These are phyloP conservation scores for Drechslerella coelobrocha DNA, from an alignment of 2,329 filamentous ascomycete species.

Conservation along the genomic window DNA sequence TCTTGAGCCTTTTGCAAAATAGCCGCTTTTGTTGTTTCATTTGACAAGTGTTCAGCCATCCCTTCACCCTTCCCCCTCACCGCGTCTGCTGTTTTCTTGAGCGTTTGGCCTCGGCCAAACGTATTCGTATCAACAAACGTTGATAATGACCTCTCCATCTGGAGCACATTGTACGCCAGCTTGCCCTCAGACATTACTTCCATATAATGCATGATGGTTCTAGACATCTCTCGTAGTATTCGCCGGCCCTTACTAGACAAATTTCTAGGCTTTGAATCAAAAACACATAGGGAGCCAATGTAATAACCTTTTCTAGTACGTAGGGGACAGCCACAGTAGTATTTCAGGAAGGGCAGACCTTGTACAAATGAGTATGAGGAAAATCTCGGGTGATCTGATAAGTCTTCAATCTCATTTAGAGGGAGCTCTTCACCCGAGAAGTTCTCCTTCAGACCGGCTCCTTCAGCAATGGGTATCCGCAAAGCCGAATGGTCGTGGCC, in stretches of 20 bases:
- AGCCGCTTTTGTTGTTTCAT: too few relatives aligned
- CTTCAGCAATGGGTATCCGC: conserved; percentile 52
- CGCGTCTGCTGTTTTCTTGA: conserved; percentile 46
- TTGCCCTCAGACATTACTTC: conserved; percentile 51
- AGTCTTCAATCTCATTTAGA: conserved; percentile 55
- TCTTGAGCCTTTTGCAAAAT: too few relatives aligned
- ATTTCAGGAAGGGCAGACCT: conserved; percentile 47
- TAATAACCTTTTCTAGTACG: conserved; percentile 53
- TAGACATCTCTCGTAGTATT: conserved; percentile 52
- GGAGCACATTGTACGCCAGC: conserved; percentile 50
- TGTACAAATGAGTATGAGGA: conserved; percentile 48
- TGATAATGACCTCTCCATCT: conserved; percentile 53
- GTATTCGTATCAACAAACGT: conserved; percentile 54
- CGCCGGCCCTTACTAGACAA: conserved; percentile 40
- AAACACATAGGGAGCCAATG: conserved; percentile 54
- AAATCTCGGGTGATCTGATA: conserved; percentile 48
- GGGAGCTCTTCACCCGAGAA: conserved; percentile 51
- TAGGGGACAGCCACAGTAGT: conserved; percentile 53
- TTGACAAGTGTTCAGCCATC: too few relatives aligned
- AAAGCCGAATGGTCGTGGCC: conserved; percentile 46
- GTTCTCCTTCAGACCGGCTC: conserved; percentile 35
- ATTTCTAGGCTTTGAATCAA: conserved; percentile 53
- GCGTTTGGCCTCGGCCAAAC: conserved; percentile 45
- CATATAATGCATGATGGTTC: conserved; percentile 54
- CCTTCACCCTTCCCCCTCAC: conserved; percentile 33